Percentiles rank a stretch among this genome's conserved stretches.
These are phyloP conservation scores for Botrytis tulipae DNA, from an alignment of 2,329 filamentous ascomycete genomes.

Conservation along the genomic window DNA sequence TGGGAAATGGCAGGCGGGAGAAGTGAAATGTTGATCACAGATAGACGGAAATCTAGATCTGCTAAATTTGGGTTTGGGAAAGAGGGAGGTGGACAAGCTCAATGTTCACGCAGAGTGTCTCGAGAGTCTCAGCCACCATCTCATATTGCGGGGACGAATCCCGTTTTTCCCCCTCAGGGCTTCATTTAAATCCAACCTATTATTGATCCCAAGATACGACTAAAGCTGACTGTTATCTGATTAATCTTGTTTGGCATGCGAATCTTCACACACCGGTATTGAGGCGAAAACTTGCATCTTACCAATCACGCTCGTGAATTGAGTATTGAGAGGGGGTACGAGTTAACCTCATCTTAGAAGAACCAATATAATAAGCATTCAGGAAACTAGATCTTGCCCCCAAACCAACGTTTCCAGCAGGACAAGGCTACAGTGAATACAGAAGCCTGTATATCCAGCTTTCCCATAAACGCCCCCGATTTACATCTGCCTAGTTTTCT, in stretches of 20 bases:
- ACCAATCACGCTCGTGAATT: slow-evolving; percentile 7
- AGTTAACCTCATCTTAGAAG: neutral
- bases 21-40: neutral
- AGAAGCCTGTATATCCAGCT: slow-evolving; percentile 11
- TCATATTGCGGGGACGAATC: slow-evolving; percentile 7
- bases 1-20: neutral
- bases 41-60: slow-evolving; percentile 9
- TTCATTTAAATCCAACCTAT: neutral
- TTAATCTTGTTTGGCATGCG: neutral
- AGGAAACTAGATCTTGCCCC: slow-evolving; percentile 1
- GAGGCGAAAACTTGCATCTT: slow-evolving; percentile 5
- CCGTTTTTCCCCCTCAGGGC: neutral
- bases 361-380: slow-evolving; percentile 6
- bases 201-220: neutral
- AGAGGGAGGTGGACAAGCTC: neutral
- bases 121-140: slow-evolving; percentile 1
- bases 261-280: slow-evolving; percentile 14
- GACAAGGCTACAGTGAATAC: slow-evolving; percentile 13
- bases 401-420: slow-evolving; percentile 13
- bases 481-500: slow-evolving; percentile 12
- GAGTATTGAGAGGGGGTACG: neutral
- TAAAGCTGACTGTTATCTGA: slow-evolving; percentile 4
- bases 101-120: neutral
- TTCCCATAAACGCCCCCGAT: slow-evolving; percentile 9
- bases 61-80: neutral